Evolutionary conservation across 1,284 basidiomycete species (phyloP).

Genomic region (Pseudozyma thailandica): DNA sequence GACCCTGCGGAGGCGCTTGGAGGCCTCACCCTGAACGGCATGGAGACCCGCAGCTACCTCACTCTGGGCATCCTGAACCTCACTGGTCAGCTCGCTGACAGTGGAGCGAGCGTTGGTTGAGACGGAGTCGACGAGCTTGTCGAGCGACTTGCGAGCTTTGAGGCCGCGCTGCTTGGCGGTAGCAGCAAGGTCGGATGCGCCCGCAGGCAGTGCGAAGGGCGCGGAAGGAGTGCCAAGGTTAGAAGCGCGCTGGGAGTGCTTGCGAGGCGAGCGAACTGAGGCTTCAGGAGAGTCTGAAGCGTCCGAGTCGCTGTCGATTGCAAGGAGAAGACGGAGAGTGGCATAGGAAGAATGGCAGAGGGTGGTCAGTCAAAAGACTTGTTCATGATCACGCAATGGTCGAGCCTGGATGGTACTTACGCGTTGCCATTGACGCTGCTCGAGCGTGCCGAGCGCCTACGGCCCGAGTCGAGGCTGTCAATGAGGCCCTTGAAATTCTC

Average conservation of each 20-base stretch:
- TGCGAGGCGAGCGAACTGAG: conserved; percentile 53
- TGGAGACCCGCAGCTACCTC: conserved; percentile 46
- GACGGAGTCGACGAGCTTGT: conserved; percentile 50
- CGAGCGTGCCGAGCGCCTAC: conserved; percentile 41
- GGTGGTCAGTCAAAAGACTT: conserved; percentile 4
- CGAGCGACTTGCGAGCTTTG: conserved; percentile 53
- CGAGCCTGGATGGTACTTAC: conserved; percentile 10
- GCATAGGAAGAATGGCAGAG: neutral
- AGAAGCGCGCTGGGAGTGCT: conserved; percentile 51
- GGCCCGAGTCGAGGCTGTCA: conserved; percentile 51
- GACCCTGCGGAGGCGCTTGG: conserved; percentile 39
- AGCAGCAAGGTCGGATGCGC: conserved; percentile 28
- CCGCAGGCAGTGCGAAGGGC: conserved; percentile 28
- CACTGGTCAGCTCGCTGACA: conserved; percentile 36
- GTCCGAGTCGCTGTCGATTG: conserved; percentile 46
- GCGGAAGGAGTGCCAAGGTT: conserved; percentile 43
- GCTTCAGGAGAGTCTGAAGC: conserved; percentile 53
- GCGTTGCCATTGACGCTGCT: conserved; percentile 49
- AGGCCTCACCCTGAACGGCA: conserved; percentile 37
- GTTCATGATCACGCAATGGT: too few species aligned
- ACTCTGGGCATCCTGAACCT: conserved; percentile 46
- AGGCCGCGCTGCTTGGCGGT: conserved; percentile 39
- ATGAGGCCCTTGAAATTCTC: conserved; percentile 53
- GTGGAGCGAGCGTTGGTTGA: conserved; percentile 48
- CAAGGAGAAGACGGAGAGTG: neutral